Conservation (phyloP, 495 filamentous ascomycete species). For the Aspergillus saccharolyticus region DNA sequence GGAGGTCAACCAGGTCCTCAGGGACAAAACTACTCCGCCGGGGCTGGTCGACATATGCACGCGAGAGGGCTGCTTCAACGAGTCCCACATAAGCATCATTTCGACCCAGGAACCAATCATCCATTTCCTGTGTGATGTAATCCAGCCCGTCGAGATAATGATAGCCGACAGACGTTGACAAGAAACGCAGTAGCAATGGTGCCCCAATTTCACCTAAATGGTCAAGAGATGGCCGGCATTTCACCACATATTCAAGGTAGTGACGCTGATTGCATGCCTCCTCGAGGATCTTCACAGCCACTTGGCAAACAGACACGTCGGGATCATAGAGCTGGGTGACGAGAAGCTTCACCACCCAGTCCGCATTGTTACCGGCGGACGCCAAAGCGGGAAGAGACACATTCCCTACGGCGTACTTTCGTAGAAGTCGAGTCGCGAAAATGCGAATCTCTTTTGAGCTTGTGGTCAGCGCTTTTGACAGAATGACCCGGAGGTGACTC, state of each 20-base stretch:
- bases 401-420: slow-evolving; percentile 66
- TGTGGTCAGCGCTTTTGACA: slow-evolving; percentile 88
- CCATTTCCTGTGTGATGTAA: slow-evolving; percentile 98
- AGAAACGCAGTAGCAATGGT: slow-evolving; percentile 83
- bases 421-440: slow-evolving; percentile 73
- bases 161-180: slow-evolving; percentile 93
- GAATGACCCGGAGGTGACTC: slow-evolving; percentile 83
- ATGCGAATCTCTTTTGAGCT: slow-evolving; percentile 89
- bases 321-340: slow-evolving; percentile 98
- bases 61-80: slow-evolving; percentile 92
- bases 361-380: slow-evolving; percentile 47
- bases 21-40: slow-evolving; percentile 36
- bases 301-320: slow-evolving; percentile 91
- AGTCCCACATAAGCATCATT: slow-evolving; percentile 92
- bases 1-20: slow-evolving; percentile 54
- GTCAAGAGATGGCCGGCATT: slow-evolving; percentile 91
- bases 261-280: slow-evolving; percentile 91
- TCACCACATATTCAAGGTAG: slow-evolving; percentile 90
- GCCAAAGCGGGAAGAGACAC: slow-evolving; percentile 26
- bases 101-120: slow-evolving; percentile 95
- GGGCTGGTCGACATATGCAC: slow-evolving; percentile 66
- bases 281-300: slow-evolving; percentile 93
- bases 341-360: slow-evolving; percentile 93
- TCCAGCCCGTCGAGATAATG: slow-evolving; percentile 95
- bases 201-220: slow-evolving; percentile 97